Percentiles rank a stretch among this genome's conserved stretches.
Evolutionary conservation across 495 filamentous ascomycete species (phyloP).

Genomic region (Neurospora pannonica): DNA sequence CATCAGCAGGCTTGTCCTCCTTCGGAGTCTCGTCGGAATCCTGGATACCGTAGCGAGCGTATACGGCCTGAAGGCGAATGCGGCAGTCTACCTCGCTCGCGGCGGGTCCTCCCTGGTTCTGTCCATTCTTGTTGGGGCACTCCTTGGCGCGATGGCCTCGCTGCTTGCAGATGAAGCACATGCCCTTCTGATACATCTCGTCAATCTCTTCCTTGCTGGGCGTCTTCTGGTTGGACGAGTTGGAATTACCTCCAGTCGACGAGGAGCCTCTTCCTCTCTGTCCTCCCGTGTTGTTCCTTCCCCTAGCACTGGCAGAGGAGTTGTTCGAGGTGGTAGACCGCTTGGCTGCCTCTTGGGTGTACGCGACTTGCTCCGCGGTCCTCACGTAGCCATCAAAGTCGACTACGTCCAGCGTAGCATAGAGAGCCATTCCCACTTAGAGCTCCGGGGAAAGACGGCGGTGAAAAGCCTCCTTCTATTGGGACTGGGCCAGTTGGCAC

Average conservation of each 20-base stretch:
- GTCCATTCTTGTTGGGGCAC: neutral
- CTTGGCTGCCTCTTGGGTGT: neutral
- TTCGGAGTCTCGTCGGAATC: neutral
- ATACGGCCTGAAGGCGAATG: neutral
- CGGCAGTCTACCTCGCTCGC: rapidly evolving
- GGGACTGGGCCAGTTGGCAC: neutral
- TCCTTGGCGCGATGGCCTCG: neutral
- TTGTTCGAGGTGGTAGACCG: neutral
- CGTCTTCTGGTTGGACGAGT: neutral
- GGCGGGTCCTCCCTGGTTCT: neutral
- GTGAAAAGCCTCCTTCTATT: neutral
- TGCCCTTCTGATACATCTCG: neutral
- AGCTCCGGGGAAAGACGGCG: neutral
- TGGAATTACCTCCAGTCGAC: neutral
- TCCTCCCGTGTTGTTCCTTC: too few species aligned
- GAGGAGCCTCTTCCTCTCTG: neutral
- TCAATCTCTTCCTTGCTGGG: neutral
- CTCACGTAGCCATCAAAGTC: neutral
- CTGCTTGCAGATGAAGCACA: neutral
- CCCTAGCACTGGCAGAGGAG: too few species aligned
- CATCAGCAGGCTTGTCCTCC: neutral
- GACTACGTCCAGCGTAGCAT: neutral
- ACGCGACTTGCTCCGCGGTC: neutral
- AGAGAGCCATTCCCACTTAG: neutral
- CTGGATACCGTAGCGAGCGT: neutral